phyloP scores from a whole-genome alignment of 805 yeast species.

The Lachancea kluyveri region DNA sequence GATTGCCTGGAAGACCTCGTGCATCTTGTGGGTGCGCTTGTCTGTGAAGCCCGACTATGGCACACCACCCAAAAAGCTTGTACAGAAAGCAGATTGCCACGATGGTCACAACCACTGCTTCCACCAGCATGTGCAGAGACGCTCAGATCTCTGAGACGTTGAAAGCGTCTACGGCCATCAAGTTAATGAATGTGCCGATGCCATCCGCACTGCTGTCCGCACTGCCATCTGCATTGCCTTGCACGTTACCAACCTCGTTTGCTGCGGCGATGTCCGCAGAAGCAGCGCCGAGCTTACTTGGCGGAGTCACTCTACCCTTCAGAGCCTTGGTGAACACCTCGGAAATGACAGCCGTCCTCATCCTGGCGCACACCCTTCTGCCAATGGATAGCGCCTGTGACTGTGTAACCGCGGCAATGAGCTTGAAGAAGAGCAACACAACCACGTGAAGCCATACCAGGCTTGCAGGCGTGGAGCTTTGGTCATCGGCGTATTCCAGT shows the following conservation, averaged over 20 bases:
- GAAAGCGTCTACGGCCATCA: slow-evolving; percentile 4
- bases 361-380: slow-evolving; percentile 77
- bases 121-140: slow-evolving; percentile 1
- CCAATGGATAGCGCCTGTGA: slow-evolving; percentile 83
- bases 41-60: slow-evolving; percentile 81
- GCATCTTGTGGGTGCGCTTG: slow-evolving; percentile 76
- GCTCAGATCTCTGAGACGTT: slow-evolving; percentile 3
- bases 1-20: slow-evolving; percentile 80
- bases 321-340: slow-evolving; percentile 85
- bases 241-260: no score
- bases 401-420: slow-evolving; percentile 49
- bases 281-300: slow-evolving; percentile 11
- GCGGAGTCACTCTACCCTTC: slow-evolving; percentile 53
- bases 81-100: slow-evolving; percentile 1
- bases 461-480: slow-evolving; percentile 44
- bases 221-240: slow-evolving; percentile 22
- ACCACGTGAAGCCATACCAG: slow-evolving; percentile 80
- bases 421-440: slow-evolving; percentile 53
- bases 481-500: slow-evolving; percentile 71
- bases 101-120: slow-evolving; percentile 1
- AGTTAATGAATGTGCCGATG: slow-evolving; percentile 44
- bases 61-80: slow-evolving; percentile 32
- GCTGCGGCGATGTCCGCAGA: slow-evolving; percentile 64
- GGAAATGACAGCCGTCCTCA: slow-evolving; percentile 78
- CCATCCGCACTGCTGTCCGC: slow-evolving; percentile 27